Conservation (phyloP, 768 basidiomycete species). For the Trametopsis cervina region DNA sequence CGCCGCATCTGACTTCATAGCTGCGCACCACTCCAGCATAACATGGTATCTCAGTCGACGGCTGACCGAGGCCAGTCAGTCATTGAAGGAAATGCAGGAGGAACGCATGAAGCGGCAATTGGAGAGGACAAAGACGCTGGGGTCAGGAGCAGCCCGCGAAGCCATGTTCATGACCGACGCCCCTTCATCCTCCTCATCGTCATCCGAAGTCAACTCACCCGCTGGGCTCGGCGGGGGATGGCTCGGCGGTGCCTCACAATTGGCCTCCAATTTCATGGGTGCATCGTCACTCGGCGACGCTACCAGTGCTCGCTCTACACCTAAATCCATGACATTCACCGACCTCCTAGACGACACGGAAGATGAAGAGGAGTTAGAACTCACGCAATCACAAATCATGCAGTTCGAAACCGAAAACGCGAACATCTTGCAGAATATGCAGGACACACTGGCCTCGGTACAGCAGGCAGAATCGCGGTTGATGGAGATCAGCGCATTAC, state of each 20-base stretch:
- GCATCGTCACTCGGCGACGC: constrained; percentile 29
- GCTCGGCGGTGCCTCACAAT: constrained; percentile 53
- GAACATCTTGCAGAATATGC: constrained; percentile 73
- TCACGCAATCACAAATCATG: constrained; percentile 82
- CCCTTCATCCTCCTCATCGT: constrained; percentile 15
- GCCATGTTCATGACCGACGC: constrained; percentile 37
- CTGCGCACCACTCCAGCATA: constrained; percentile 90
- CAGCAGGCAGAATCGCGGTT: constrained; percentile 88
- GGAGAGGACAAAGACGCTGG: constrained; percentile 78
- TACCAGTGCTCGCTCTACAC: constrained; percentile 14
- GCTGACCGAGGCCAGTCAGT: constrained; percentile 72
- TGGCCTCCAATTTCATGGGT: constrained; percentile 47
- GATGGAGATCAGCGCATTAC: constrained; percentile 88
- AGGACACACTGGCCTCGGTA: constrained; percentile 82
- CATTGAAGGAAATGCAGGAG: constrained; percentile 86
- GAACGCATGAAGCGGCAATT: constrained; percentile 84
- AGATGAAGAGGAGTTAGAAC: constrained; percentile 59
- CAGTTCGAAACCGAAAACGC: constrained; percentile 94
- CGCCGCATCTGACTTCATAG: constrained; percentile 61
- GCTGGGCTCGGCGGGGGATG: constrained; percentile 36
- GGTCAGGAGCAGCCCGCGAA: constrained; percentile 69
- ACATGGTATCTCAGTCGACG: constrained; percentile 86
- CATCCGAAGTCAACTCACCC: constrained; percentile 14
- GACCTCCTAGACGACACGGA: constrained; percentile 49
- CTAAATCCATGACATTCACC: constrained; percentile 23